Percentiles rank a stretch among this genome's conserved stretches.
These are phyloP conservation scores for Cymbopogon flexuosus DNA, from an alignment of 202 grass and related monocot species.

Conservation along the genomic window DNA sequence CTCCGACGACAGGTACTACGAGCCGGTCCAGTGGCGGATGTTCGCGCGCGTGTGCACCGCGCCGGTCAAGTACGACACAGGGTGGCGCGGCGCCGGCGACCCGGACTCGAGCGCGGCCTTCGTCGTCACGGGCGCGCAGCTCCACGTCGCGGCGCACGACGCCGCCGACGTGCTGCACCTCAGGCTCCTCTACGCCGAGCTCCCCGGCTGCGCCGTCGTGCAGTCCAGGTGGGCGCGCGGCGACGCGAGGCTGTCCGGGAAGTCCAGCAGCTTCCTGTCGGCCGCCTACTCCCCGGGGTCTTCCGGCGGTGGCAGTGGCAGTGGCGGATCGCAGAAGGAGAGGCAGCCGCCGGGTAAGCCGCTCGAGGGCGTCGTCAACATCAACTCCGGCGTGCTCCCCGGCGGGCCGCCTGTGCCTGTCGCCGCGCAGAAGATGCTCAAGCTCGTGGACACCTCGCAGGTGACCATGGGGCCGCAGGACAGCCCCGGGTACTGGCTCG, in stretches of 20 bases:
- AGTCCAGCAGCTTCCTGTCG: conserved; percentile 50
- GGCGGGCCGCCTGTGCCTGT: conserved; percentile 62
- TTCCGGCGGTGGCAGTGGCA: conserved; percentile 12
- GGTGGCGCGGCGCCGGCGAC: conserved; percentile 34
- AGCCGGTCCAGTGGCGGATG: conserved; percentile 79
- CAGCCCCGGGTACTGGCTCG: conserved; percentile 81
- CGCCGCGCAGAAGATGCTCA: conserved; percentile 57
- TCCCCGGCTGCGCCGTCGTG: conserved; percentile 51
- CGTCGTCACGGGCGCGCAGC: conserved; percentile 66
- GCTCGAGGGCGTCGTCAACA: conserved; percentile 19
- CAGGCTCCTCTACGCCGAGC: conserved; percentile 63
- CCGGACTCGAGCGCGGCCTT: conserved; percentile 29
- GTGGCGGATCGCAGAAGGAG: conserved; percentile 30
- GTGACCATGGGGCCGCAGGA: conserved; percentile 82
- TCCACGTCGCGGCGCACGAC: conserved; percentile 51
- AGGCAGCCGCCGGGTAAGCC: background rate
- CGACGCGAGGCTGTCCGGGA: conserved; percentile 30
- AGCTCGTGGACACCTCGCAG: conserved; percentile 77
- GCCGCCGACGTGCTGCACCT: conserved; percentile 59
- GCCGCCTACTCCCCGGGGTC: conserved; percentile 30
- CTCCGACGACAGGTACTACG: conserved; percentile 64
- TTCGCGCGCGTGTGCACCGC: conserved; percentile 70
- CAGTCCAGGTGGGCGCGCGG: conserved; percentile 69
- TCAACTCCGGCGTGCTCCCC: conserved; percentile 69
- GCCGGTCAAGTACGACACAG: conserved; percentile 60